Conservation (phyloP, 305 asterid species). For the Fraxinus nigra region DNA sequence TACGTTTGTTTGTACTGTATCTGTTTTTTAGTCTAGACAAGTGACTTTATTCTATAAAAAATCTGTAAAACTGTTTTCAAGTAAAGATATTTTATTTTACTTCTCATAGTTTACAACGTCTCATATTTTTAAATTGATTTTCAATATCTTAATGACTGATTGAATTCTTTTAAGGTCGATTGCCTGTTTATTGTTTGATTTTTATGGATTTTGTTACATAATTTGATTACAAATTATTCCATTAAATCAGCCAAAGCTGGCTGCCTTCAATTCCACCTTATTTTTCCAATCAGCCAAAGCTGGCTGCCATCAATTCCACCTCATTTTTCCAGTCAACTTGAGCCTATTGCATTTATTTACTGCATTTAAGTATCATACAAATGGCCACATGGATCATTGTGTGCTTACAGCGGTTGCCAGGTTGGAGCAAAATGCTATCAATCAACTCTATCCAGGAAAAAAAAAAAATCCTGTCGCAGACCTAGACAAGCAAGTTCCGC, state of each 20-base stretch:
- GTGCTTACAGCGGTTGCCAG: neutral
- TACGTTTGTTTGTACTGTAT: too few relatives aligned
- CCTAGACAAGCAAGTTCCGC: neutral
- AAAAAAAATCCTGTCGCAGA: neutral
- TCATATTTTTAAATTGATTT: neutral
- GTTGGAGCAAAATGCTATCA: neutral
- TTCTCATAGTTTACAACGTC: neutral
- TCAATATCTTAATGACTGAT: neutral
- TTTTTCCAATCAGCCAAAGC: constrained; percentile 2
- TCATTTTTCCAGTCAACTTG: neutral
- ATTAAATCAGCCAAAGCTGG: constrained; percentile 14
- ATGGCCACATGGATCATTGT: neutral
- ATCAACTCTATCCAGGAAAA: neutral
- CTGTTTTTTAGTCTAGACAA: too few relatives aligned
- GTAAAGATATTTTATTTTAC: neutral
- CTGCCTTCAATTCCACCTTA: constrained; percentile 20
- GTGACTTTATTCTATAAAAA: too few relatives aligned
- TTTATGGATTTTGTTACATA: neutral
- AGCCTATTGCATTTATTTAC: neutral
- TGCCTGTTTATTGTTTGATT: neutral
- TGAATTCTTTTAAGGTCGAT: neutral
- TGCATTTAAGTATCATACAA: neutral
- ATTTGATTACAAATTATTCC: constrained; percentile 12
- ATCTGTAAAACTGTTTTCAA: too few relatives aligned
- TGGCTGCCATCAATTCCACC: constrained; percentile 24